Conservation (phyloP, 768 basidiomycete genomes). For the Suillus ampliporus region DNA sequence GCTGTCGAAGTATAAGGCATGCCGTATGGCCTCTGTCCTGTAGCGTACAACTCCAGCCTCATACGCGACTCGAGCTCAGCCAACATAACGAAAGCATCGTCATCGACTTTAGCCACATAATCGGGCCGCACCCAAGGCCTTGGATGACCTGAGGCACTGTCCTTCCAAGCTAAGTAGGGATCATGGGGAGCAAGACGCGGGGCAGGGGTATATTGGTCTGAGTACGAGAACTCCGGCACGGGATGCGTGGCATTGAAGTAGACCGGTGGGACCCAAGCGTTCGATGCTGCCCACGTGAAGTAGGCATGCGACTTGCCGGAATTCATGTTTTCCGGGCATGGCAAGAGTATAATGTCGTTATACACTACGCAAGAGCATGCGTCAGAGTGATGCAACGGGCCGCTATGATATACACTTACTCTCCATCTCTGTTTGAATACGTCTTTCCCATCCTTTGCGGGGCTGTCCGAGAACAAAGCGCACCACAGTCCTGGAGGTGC, state of each 20-base stretch:
- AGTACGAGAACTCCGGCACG: conserved; percentile 65
- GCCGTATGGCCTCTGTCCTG: conserved; percentile 34
- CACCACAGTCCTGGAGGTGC: conserved; percentile 84
- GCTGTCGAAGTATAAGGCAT: conserved; percentile 17
- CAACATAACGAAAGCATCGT: conserved; percentile 94
- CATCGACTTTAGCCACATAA: conserved; percentile 93
- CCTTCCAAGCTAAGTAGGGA: conserved; percentile 59
- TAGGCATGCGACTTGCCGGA: conserved; percentile 89
- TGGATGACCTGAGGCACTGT: conserved; percentile 47
- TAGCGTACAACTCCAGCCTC: conserved; percentile 71
- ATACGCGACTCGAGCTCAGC: conserved; percentile 92
- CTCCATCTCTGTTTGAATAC: conserved; percentile 88
- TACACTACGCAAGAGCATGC: conserved; percentile 56
- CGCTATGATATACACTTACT: conserved; percentile 55
- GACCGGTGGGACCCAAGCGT: conserved; percentile 89
- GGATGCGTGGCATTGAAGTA: conserved; percentile 54
- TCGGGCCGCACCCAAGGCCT: conserved; percentile 85
- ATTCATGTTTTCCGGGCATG: conserved; percentile 95
- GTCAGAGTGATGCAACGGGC: conserved; percentile 14
- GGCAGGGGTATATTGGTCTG: conserved; percentile 57
- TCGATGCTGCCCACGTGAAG: conserved; percentile 91
- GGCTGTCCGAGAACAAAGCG: conserved; percentile 91
- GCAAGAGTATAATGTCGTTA: conserved; percentile 86
- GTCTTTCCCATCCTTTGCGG: conserved; percentile 75
- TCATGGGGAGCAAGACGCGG: conserved; percentile 77